A percentile compares a stretch with the other conserved stretches of the same genome.
phyloP scores from a whole-genome alignment of 495 filamentous ascomycete species.

The Penicillium ucsense region DNA sequence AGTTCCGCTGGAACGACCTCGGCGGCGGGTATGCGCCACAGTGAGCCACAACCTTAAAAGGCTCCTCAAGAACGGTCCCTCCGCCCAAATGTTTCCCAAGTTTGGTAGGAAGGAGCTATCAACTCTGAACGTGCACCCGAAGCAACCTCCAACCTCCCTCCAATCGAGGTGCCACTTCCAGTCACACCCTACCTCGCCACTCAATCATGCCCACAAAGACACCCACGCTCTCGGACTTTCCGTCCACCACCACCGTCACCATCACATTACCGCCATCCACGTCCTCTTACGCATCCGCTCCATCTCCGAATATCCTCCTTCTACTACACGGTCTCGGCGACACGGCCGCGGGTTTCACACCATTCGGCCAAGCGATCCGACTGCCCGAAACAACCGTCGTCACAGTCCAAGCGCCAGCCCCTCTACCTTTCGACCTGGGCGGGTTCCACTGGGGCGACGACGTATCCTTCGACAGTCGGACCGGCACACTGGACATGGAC shows the following conservation, averaged over 20 bases:
- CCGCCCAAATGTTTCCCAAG: neutral
- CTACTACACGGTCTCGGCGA: slow-evolving; percentile 91
- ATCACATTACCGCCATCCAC: slow-evolving; percentile 32
- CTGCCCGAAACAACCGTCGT: slow-evolving; percentile 75
- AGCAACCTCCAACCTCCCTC: neutral
- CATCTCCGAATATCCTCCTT: slow-evolving; percentile 64
- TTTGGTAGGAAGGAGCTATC: neutral
- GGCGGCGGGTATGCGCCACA: neutral
- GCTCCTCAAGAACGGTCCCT: too few species aligned
- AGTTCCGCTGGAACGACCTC: too few species aligned
- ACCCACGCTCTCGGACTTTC: slow-evolving; percentile 42
- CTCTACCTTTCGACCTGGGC: slow-evolving; percentile 61
- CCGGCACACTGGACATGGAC: slow-evolving; percentile 65
- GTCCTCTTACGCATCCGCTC: slow-evolving; percentile 14
- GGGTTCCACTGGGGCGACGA: slow-evolving; percentile 96
- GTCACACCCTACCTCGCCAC: neutral
- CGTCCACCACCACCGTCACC: slow-evolving; percentile 33
- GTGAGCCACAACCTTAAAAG: neutral
- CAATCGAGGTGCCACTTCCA: neutral
- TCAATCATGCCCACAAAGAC: slow-evolving; percentile 29
- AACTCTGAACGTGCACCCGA: neutral
- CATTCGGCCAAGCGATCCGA: slow-evolving; percentile 60
- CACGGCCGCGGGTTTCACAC: slow-evolving; percentile 54
- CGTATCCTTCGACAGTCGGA: slow-evolving; percentile 51
- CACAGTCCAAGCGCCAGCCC: slow-evolving; percentile 62